phyloP scores from a whole-genome alignment of 73 alveolate species.

The Chromera velia region DNA sequence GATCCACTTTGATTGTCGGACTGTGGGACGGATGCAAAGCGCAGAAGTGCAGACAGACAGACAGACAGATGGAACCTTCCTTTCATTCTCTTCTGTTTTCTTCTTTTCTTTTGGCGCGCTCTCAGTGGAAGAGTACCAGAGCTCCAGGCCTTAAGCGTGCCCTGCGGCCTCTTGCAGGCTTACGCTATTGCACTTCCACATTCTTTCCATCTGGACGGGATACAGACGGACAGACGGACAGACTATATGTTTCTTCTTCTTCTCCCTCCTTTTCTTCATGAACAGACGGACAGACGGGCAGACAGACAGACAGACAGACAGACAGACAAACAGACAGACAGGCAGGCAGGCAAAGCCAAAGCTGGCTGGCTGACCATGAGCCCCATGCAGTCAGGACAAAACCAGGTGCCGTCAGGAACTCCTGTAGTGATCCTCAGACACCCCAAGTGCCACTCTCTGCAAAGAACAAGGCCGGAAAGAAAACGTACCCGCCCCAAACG shows the following conservation, averaged over 20 bases:
- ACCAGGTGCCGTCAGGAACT: too few relatives aligned
- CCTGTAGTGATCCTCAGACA: too few relatives aligned
- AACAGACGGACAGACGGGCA: not conserved
- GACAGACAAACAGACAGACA: not conserved
- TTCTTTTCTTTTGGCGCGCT: too few relatives aligned
- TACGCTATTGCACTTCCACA: not conserved
- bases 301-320: not conserved
- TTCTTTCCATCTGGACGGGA: not conserved
- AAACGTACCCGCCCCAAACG: too few relatives aligned
- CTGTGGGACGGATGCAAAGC: not conserved
- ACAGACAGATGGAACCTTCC: too few relatives aligned
- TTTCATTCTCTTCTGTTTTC: too few relatives aligned
- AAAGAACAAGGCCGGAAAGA: too few relatives aligned
- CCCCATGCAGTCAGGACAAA: too few relatives aligned
- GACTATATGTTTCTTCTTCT: not conserved
- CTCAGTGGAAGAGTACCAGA: not conserved
- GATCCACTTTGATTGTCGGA: too few relatives aligned
- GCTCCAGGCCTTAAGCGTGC: not conserved
- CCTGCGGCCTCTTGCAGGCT: not conserved
- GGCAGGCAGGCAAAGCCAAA: not conserved
- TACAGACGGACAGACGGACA: not conserved
- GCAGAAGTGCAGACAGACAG: not conserved
- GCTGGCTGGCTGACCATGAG: not conserved
- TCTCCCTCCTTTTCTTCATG: not conserved
- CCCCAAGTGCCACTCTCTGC: too few relatives aligned